Evolutionary conservation across 768 basidiomycete species (phyloP).

Genomic region (Rhodotorula paludigena): DNA sequence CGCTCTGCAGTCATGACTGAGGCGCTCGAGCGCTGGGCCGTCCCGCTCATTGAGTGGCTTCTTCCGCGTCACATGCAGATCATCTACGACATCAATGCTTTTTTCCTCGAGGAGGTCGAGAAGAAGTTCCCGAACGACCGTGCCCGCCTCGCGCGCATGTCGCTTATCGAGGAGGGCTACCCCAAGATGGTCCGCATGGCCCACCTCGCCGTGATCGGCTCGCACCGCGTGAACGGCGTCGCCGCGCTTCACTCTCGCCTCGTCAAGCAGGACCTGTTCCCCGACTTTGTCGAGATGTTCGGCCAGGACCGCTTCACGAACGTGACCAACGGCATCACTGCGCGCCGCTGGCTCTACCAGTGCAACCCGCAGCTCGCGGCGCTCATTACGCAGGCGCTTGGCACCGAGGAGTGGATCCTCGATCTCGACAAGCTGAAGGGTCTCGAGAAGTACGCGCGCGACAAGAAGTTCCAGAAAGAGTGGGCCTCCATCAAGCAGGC

Average conservation of each 20-base stretch:
- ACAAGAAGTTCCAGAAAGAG: slow-evolving; percentile 66
- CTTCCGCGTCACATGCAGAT: slow-evolving; percentile 73
- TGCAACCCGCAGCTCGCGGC: slow-evolving; percentile 78
- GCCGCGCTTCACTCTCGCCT: slow-evolving; percentile 92
- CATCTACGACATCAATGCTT: slow-evolving; percentile 54
- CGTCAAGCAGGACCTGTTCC: slow-evolving; percentile 55
- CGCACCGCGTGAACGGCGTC: slow-evolving; percentile 87
- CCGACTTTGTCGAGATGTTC: slow-evolving; percentile 72
- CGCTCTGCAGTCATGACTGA: slow-evolving; percentile 62
- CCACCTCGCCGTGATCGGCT: slow-evolving; percentile 79
- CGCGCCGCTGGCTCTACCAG: slow-evolving; percentile 86
- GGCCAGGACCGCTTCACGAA: slow-evolving; percentile 58
- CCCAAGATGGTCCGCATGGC: slow-evolving; percentile 62
- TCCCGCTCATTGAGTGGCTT: slow-evolving; percentile 59
- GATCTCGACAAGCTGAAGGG: slow-evolving; percentile 71
- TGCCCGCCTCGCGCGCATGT: slow-evolving; percentile 69
- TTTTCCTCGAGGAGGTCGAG: slow-evolving; percentile 64
- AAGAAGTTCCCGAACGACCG: slow-evolving; percentile 82
- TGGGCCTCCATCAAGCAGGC: slow-evolving; percentile 58
- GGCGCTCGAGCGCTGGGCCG: slow-evolving; percentile 68
- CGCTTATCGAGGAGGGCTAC: slow-evolving; percentile 66
- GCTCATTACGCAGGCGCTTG: slow-evolving; percentile 77
- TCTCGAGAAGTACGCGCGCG: slow-evolving; percentile 66
- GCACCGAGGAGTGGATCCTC: slow-evolving; percentile 76
- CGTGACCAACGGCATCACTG: slow-evolving; percentile 81